Evolutionary conservation across 1,139 yeast species (phyloP).

Genomic region (Yamadazyma friedrichii): DNA sequence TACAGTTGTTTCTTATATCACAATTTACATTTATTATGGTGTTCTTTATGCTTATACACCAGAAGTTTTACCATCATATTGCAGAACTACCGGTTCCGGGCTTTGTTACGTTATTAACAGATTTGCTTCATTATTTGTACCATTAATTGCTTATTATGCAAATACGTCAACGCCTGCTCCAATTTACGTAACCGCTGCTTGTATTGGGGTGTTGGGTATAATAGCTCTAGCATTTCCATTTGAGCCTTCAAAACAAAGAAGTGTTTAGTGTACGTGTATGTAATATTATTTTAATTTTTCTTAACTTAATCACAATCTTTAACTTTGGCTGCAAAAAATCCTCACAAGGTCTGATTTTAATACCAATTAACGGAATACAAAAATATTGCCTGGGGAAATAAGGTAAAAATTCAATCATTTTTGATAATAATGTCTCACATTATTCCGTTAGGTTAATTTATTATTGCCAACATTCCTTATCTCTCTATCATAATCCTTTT

Average conservation of each 20-base stretch:
- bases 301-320: too few relatives aligned
- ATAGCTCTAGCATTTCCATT: conserved; percentile 46
- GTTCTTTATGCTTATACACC: conserved; percentile 59
- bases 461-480: too few relatives aligned
- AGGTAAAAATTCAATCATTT: too few relatives aligned
- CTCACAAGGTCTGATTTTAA: too few relatives aligned
- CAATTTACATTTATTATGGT: conserved; percentile 53
- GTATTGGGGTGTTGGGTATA: conserved; percentile 44
- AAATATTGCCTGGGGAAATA: too few relatives aligned
- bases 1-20: conserved; percentile 49
- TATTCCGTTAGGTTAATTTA: too few relatives aligned
- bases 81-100: conserved; percentile 58
- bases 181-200: conserved; percentile 59
- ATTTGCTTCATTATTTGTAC: conserved; percentile 48
- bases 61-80: conserved; percentile 55
- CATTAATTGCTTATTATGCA: conserved; percentile 50
- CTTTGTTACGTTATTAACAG: conserved; percentile 48
- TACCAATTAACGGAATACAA: too few relatives aligned
- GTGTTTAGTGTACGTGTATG: conserved; percentile 13
- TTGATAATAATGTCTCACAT: too few relatives aligned
- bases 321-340: too few relatives aligned
- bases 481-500: too few relatives aligned
- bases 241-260: conserved; percentile 37
- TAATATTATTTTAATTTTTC: background rate
- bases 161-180: conserved; percentile 46